Conservation (phyloP, 768 basidiomycete genomes). For the Lyophyllum shimeji region DNA sequence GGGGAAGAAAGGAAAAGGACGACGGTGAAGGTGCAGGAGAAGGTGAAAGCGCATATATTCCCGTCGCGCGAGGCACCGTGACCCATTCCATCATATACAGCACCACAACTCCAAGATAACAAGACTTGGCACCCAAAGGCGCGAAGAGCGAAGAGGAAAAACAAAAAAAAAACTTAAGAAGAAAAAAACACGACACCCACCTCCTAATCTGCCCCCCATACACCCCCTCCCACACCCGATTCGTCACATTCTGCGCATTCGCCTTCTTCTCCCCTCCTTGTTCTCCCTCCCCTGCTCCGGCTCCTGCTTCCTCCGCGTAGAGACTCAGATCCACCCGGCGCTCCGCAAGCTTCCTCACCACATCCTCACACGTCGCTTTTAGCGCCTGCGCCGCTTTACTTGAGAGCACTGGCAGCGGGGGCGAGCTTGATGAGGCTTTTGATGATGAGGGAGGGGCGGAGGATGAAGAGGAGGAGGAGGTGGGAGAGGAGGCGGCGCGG, state of each 20-base stretch:
- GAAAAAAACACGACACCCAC: slow-evolving; percentile 40
- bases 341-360: slow-evolving; percentile 68
- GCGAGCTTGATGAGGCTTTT: too few relatives aligned
- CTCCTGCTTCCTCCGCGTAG: too few relatives aligned
- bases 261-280: slow-evolving; percentile 31
- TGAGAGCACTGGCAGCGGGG: slow-evolving; percentile 34
- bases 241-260: slow-evolving; percentile 78
- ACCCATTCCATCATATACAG: too few relatives aligned
- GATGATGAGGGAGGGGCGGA: slow-evolving; percentile 34
- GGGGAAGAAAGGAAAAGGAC: neutral
- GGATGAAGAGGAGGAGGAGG: neutral
- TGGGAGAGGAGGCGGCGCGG: slow-evolving; percentile 37
- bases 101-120: too few relatives aligned
- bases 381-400: slow-evolving; percentile 44
- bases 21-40: neutral
- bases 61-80: neutral
- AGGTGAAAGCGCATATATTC: neutral
- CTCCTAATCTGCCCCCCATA: slow-evolving; percentile 66
- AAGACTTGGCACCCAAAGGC: too few relatives aligned
- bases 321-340: slow-evolving; percentile 57
- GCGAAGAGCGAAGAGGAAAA: too few relatives aligned
- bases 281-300: slow-evolving; percentile 5
- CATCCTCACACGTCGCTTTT: slow-evolving; percentile 54
- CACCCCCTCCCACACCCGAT: slow-evolving; percentile 61
- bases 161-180: neutral